phyloP scores from a whole-genome alignment of 257 asterid species.

The Solanum verrucosum region DNA sequence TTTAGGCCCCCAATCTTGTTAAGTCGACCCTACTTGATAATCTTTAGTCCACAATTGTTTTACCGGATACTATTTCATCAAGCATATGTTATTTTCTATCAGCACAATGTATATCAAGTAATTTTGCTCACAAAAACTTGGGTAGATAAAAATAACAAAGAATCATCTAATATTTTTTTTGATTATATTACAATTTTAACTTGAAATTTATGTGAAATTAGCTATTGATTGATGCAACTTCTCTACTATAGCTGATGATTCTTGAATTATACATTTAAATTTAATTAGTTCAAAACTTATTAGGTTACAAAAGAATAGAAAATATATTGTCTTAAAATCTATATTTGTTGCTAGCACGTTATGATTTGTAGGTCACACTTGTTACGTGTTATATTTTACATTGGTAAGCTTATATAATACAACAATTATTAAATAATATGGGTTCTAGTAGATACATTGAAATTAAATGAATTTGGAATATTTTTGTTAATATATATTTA shows the following conservation, averaged over 20 bases:
- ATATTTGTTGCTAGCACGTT: background rate
- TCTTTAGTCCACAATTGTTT: too few relatives aligned
- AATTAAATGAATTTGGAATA: background rate
- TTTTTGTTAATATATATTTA: background rate
- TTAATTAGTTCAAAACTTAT: background rate
- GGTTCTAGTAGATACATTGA: background rate
- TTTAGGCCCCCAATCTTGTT: too few relatives aligned
- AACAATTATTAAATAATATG: background rate
- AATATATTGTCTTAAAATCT: background rate
- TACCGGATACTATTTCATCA: too few relatives aligned
- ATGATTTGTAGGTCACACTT: background rate
- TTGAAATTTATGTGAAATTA: background rate
- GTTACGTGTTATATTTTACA: background rate
- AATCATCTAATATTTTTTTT: too few relatives aligned
- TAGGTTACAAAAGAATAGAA: background rate
- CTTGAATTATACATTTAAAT: background rate
- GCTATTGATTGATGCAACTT: background rate
- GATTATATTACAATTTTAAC: background rate
- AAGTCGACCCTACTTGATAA: too few relatives aligned
- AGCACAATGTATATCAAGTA: too few relatives aligned
- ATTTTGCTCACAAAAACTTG: too few relatives aligned
- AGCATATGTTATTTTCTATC: background rate
- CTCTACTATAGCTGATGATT: background rate
- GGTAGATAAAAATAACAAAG: too few relatives aligned
- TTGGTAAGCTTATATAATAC: background rate